Evolutionary conservation across 441 rosid species (phyloP).

Genomic region (Brassica hybrid): DNA sequence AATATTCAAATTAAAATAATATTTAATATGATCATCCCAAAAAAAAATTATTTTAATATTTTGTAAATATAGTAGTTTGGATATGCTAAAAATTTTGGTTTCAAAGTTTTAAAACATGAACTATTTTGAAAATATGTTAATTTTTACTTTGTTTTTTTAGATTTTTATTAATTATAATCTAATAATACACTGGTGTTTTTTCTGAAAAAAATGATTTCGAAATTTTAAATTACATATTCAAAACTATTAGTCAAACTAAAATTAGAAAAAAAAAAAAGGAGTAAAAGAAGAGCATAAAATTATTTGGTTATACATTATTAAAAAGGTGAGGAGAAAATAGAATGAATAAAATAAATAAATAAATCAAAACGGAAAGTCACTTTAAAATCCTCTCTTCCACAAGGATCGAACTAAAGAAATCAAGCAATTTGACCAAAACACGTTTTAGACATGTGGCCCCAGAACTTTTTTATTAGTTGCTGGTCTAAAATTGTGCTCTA

Average conservation of each 20-base stretch:
- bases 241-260: neutral
- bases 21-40: neutral
- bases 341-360: too few species aligned
- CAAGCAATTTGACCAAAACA: neutral
- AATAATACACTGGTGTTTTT: neutral
- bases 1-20: too few species aligned
- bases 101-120: neutral
- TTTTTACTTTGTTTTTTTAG: neutral
- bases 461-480: neutral
- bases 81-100: neutral
- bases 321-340: too few species aligned
- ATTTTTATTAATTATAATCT: neutral
- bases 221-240: neutral
- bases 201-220: too few species aligned
- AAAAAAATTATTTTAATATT: too few species aligned
- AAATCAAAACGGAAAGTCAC: too few species aligned
- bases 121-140: neutral
- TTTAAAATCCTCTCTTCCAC: neutral
- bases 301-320: neutral
- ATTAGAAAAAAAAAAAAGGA: too few species aligned
- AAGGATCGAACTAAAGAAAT: too few species aligned
- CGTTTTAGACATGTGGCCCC: neutral
- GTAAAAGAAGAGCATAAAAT: too few species aligned
- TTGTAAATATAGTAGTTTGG: too few species aligned
- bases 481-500: neutral